These are phyloP conservation scores for Cyberlindnera misumaiensis DNA, from an alignment of 805 yeast species.

Conservation along the genomic window DNA sequence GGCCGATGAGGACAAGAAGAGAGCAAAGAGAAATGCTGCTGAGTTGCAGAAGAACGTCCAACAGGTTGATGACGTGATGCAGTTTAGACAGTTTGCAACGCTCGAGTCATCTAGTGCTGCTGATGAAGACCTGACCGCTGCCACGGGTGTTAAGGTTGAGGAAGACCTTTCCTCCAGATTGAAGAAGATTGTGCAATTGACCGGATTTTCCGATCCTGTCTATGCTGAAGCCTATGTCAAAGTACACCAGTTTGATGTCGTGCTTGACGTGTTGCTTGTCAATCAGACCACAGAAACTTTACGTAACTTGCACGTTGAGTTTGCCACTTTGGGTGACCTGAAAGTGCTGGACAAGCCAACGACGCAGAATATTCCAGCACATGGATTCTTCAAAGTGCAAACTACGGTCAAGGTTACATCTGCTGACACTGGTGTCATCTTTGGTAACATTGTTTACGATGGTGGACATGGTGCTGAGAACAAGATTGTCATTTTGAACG, in stretches of 20 bases:
- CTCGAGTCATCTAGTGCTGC: slow-evolving; percentile 37
- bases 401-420: slow-evolving; percentile 90
- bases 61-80: slow-evolving; percentile 71
- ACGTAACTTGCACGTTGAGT: slow-evolving; percentile 87
- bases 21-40: slow-evolving; percentile 48
- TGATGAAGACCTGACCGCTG: slow-evolving; percentile 55
- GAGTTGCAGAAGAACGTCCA: slow-evolving; percentile 58
- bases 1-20: slow-evolving; percentile 49
- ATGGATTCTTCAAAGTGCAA: slow-evolving; percentile 87
- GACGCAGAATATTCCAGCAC: slow-evolving; percentile 91
- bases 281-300: slow-evolving; percentile 91
- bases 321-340: slow-evolving; percentile 93
- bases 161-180: slow-evolving; percentile 71
- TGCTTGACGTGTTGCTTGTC: slow-evolving; percentile 85
- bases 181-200: slow-evolving; percentile 82
- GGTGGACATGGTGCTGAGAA: slow-evolving; percentile 90
- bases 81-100: slow-evolving; percentile 70
- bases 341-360: slow-evolving; percentile 90
- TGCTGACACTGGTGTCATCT: slow-evolving; percentile 96
- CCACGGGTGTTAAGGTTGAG: slow-evolving; percentile 43
- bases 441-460: slow-evolving; percentile 94
- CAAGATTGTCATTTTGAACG: slow-evolving; percentile 86
- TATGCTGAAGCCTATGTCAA: slow-evolving; percentile 96
- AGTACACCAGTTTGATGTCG: slow-evolving; percentile 95
- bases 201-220: slow-evolving; percentile 98